These are phyloP conservation scores for Albizia julibrissin DNA, from an alignment of 306 rosid species.

Conservation along the genomic window DNA sequence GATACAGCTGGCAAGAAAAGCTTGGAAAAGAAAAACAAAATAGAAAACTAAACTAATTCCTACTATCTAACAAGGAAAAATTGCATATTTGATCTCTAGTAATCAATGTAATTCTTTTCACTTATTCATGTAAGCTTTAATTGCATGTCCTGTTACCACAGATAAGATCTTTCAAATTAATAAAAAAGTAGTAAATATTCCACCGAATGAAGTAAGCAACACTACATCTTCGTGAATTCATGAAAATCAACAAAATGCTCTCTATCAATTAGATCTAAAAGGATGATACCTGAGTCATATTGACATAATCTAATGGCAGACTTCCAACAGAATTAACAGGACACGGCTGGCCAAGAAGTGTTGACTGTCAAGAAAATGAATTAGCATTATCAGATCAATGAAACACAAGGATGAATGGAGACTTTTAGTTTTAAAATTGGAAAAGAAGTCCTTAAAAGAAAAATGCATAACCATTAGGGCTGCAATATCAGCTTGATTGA, in stretches of 20 bases:
- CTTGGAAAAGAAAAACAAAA: background rate
- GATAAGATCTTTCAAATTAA: constrained; percentile 21
- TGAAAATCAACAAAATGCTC: constrained; percentile 8
- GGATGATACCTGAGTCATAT: constrained; percentile 65
- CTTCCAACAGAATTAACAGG: constrained; percentile 91
- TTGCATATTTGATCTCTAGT: background rate
- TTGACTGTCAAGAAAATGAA: constrained; percentile 64
- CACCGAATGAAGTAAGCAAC: constrained; percentile 17
- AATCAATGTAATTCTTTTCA: background rate
- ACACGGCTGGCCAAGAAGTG: constrained; percentile 82
- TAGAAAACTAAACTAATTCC: background rate
- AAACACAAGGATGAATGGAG: constrained; percentile 25
- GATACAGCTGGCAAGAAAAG: background rate
- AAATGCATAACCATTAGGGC: constrained; percentile 75
- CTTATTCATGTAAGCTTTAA: constrained; percentile 12
- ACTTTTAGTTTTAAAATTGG: constrained; percentile 17
- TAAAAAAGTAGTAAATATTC: constrained; percentile 15
- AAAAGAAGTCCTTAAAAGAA: constrained; percentile 12
- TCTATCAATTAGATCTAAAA: constrained; percentile 30
- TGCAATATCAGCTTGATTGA: constrained; percentile 92
- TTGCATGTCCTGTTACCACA: constrained; percentile 20
- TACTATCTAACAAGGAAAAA: background rate
- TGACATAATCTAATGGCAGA: constrained; percentile 72
- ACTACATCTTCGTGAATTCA: constrained; percentile 1
- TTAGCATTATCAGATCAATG: constrained; percentile 38